Conservation (phyloP, 202 grass and related monocot genomes). For the Carex arenaria region DNA sequence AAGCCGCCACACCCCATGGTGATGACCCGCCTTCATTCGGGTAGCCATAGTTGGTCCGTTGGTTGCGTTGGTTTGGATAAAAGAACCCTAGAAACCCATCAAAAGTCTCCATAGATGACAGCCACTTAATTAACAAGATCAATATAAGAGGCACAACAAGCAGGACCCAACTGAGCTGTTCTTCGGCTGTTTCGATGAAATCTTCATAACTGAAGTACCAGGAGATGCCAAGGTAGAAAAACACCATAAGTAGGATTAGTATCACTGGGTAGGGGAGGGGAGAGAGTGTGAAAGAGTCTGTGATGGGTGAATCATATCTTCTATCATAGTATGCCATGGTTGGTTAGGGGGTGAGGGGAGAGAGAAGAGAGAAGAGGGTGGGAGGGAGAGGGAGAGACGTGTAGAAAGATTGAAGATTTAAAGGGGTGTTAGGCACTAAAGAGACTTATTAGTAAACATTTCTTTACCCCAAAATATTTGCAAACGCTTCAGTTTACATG, state of each 20-base stretch:
- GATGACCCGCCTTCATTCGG: constrained; percentile 47
- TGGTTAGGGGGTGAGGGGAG: background rate
- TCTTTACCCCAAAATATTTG: background rate
- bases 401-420: background rate
- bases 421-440: background rate
- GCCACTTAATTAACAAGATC: constrained; percentile 76
- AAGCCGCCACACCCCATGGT: constrained; percentile 75
- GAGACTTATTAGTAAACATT: background rate
- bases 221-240: constrained; percentile 55
- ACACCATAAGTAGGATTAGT: constrained; percentile 69
- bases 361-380: background rate
- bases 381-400: background rate
- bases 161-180: constrained; percentile 66
- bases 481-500: background rate
- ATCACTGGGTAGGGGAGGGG: constrained; percentile 90
- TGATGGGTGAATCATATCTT: constrained; percentile 47
- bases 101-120: constrained; percentile 72
- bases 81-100: constrained; percentile 51
- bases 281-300: constrained; percentile 82
- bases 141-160: constrained; percentile 60
- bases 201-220: constrained; percentile 88
- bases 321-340: constrained; percentile 76
- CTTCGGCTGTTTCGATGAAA: constrained; percentile 61
- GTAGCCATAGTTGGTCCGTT: constrained; percentile 12
- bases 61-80: constrained; percentile 34